These are phyloP conservation scores for Conticribra weissflogii DNA, from an alignment of 108 stramenopile genomes.

Conservation along the genomic window DNA sequence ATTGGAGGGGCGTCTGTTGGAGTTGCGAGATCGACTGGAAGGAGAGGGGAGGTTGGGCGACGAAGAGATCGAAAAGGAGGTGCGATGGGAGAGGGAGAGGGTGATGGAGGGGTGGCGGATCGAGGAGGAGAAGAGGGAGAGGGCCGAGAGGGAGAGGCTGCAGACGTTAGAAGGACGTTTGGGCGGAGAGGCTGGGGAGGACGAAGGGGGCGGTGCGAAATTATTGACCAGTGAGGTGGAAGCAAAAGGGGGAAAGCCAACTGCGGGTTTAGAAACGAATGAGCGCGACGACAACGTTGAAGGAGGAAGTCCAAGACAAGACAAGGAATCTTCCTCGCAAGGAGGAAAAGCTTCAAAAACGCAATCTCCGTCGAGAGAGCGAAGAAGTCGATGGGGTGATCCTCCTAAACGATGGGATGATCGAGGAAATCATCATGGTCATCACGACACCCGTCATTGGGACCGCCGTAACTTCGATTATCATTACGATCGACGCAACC, in stretches of 20 bases:
- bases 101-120: conserved; percentile 40
- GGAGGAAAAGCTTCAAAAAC: conserved; percentile 8
- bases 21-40: conserved; percentile 77
- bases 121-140: conserved; percentile 25
- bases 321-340: too few species aligned
- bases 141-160: conserved; percentile 3
- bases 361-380: too few species aligned
- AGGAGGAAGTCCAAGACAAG: too few species aligned
- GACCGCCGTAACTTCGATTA: not conserved
- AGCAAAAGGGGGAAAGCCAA: too few species aligned
- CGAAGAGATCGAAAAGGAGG: conserved; percentile 67
- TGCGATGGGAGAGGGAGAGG: conserved; percentile 59
- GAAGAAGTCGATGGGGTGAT: conserved; percentile 1
- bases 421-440: not conserved
- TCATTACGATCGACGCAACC: not conserved
- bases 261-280: too few species aligned
- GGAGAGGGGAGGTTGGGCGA: conserved; percentile 53
- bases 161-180: too few species aligned
- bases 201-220: conserved; percentile 14
- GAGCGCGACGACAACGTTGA: too few species aligned
- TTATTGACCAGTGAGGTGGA: too few species aligned
- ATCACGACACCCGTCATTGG: not conserved
- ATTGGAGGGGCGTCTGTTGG: conserved; percentile 76
- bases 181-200: too few species aligned
- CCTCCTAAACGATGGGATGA: not conserved